phyloP scores from a whole-genome alignment of 495 filamentous ascomycete species.

The Penicillium waksmanii region DNA sequence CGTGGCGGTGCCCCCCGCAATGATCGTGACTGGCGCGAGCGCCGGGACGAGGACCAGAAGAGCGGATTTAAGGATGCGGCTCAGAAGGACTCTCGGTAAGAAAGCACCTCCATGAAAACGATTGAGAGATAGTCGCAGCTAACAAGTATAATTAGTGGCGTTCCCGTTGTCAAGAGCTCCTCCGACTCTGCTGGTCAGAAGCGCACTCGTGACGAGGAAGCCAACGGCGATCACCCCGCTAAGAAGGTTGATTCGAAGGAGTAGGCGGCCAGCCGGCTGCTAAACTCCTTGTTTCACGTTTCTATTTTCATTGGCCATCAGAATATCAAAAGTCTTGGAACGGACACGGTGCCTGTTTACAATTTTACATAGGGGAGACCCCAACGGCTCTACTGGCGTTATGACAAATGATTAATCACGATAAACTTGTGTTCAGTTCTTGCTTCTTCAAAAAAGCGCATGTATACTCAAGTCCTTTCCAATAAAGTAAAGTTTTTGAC shows the following conservation, averaged over 20 bases:
- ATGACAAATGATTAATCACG: slow-evolving; percentile 1
- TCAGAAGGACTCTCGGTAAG: slow-evolving; percentile 53
- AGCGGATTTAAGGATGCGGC: slow-evolving; percentile 55
- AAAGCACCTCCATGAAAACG: neutral
- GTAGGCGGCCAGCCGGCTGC: slow-evolving; percentile 22
- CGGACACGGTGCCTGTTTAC: slow-evolving; percentile 18
- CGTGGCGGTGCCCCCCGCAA: slow-evolving; percentile 39
- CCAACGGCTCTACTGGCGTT: slow-evolving; percentile 2
- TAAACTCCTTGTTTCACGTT: slow-evolving; percentile 19
- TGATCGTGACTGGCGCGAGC: slow-evolving; percentile 68
- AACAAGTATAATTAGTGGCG: slow-evolving; percentile 37
- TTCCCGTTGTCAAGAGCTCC: slow-evolving; percentile 53
- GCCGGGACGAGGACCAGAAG: slow-evolving; percentile 67
- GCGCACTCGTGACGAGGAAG: slow-evolving; percentile 50
- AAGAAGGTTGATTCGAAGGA: slow-evolving; percentile 57
- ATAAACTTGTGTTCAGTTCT: neutral
- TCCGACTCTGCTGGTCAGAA: slow-evolving; percentile 41
- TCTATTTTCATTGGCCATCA: slow-evolving; percentile 23
- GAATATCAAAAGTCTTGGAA: slow-evolving; percentile 33
- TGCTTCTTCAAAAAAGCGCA: slow-evolving; percentile 13
- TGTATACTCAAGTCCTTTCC: no score
- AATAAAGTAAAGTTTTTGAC: no score
- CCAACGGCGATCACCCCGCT: slow-evolving; percentile 42
- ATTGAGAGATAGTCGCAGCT: neutral
- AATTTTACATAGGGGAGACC: slow-evolving; percentile 20